Evolutionary conservation across 345 rosid species (phyloP), one percentile per base, ranked within the genome.

Genomic region (Aurinia saxatilis): DNA sequence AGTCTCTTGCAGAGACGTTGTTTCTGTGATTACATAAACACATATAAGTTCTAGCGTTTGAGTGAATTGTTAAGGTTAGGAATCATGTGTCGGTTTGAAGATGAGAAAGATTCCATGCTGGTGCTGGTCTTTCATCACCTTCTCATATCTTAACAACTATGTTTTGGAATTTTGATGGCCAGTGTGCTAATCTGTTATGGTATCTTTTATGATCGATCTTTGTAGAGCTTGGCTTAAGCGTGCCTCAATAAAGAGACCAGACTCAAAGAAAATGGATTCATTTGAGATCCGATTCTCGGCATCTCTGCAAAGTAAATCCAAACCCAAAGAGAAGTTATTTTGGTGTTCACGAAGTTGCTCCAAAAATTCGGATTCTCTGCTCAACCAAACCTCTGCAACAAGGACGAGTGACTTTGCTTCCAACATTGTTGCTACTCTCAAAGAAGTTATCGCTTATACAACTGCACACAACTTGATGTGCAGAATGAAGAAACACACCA

Each of bases 201-300:
- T 56, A 18, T 54, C 46, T 77, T 27, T 44, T n/a, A n/a, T n/a
- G n/a, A 14, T 34, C 50, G 51, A 51, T 27, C 65, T 50, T 51
- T 74, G 59, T 88, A 90, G 92, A 79, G 76, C 74, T 87, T 35
- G 92, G 95, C 62, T 80, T 83, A 67, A 71, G 92, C n/a, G 90
- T 78, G 66, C 95, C 90, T 61, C 90, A 92, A 90, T 82, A 73
- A 79, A 16, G 45, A 59, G 74, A 48, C 52, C 51, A 11, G 42
- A 46, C 38, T 50, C 46, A 14, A 66, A 33, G 46, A 54, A 46
- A 17, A 8, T 56, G 60, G 60, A 45, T 42, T 50, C 12, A 10
- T n/a, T 58, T 42, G 55, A 37, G 37, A 65, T 34, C 23, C 11
- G 16, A 65, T 65, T 58, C 57, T 18, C 48, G 5, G 5, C 57